These are phyloP conservation scores for Podaxis mareebaensis DNA, from an alignment of 768 basidiomycete genomes.

Conservation along the genomic window DNA sequence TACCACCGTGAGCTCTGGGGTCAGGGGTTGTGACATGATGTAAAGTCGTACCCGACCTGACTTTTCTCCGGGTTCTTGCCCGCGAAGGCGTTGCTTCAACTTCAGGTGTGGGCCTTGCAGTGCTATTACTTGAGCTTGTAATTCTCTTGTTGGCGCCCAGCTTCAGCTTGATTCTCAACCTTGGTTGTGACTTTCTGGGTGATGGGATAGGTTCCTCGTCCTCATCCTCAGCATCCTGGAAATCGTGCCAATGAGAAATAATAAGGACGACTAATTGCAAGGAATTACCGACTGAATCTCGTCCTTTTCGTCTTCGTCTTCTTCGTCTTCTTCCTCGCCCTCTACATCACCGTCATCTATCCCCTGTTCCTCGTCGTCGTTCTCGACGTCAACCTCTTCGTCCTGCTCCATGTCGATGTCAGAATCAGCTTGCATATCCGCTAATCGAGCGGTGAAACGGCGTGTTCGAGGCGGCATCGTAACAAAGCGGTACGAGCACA, in stretches of 20 bases:
- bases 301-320: constrained; percentile 34
- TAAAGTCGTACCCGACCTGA: constrained; percentile 22
- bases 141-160: constrained; percentile 41
- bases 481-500: not conserved
- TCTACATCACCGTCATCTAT: constrained; percentile 30
- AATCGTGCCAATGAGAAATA: not conserved
- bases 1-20: constrained; percentile 11
- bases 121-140: constrained; percentile 26
- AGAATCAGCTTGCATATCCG: constrained; percentile 35
- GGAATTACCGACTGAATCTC: constrained; percentile 22
- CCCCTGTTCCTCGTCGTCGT: constrained; percentile 35
- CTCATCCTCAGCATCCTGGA: constrained; percentile 23
- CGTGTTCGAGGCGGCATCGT: constrained; percentile 35
- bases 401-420: constrained; percentile 37
- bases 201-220: constrained; percentile 22
- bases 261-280: not conserved
- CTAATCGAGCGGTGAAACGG: constrained; percentile 30
- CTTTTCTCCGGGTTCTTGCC: constrained; percentile 27
- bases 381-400: constrained; percentile 40
- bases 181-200: constrained; percentile 38
- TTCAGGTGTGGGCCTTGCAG: constrained; percentile 26
- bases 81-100: constrained; percentile 25
- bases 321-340: constrained; percentile 34
- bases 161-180: constrained; percentile 65
- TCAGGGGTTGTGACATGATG: not conserved